These are phyloP conservation scores for Aegilops speltoides DNA, from an alignment of 176 grass and related monocot genomes.

Conservation along the genomic window DNA sequence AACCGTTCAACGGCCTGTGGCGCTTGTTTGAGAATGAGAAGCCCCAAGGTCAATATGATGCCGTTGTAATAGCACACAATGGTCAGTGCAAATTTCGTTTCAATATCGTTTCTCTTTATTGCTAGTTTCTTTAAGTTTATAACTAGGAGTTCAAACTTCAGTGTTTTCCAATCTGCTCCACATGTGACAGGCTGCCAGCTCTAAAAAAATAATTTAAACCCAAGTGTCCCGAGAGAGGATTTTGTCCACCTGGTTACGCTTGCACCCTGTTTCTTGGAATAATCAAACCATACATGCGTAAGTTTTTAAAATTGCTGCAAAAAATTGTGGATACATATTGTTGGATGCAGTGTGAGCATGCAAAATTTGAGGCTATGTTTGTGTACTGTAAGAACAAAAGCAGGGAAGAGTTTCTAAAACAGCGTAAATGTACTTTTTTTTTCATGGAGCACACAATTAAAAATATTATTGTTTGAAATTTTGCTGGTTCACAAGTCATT, in stretches of 20 bases:
- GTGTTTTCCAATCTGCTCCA: neutral
- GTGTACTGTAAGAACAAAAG: neutral
- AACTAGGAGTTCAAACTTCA: neutral
- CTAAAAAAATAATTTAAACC: neutral
- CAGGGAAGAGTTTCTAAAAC: neutral
- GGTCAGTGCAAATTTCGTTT: slow-evolving; percentile 43
- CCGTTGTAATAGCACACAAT: slow-evolving; percentile 90
- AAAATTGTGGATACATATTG: neutral
- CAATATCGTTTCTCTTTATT: neutral
- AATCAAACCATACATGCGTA: neutral
- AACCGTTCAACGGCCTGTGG: slow-evolving; percentile 83
- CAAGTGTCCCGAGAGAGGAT: neutral
- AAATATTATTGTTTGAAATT: neutral
- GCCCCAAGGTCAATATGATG: slow-evolving; percentile 74
- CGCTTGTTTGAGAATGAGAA: slow-evolving; percentile 80
- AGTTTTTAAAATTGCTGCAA: neutral
- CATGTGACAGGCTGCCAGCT: neutral
- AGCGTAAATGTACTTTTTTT: neutral
- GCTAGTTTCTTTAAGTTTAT: neutral
- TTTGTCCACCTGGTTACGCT: neutral
- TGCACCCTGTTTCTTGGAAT: neutral
- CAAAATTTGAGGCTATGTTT: neutral
- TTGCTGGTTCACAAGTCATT: neutral
- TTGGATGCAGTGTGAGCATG: neutral
- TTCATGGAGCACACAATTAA: neutral